These are phyloP conservation scores for Akanthomyces lecanii DNA, from an alignment of 2,329 filamentous ascomycete genomes.

Conservation along the genomic window DNA sequence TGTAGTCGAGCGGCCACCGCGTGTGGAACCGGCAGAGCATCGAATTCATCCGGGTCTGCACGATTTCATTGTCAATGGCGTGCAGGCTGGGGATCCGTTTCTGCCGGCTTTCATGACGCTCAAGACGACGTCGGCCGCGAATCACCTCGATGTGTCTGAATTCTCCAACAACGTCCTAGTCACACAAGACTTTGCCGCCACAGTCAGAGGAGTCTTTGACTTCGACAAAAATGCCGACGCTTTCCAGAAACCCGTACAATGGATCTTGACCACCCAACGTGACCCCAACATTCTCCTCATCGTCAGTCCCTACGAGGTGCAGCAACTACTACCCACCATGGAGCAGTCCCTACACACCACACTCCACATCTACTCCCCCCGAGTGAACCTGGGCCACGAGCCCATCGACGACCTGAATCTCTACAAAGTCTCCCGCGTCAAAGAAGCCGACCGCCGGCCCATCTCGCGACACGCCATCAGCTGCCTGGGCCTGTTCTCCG, in stretches of 20 bases:
- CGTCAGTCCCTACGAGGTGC: slow-evolving; percentile 58
- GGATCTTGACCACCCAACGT: not conserved
- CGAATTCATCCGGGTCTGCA: slow-evolving; percentile 40
- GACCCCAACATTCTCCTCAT: slow-evolving; percentile 39
- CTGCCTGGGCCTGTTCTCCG: slow-evolving; percentile 62
- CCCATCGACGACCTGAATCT: not conserved
- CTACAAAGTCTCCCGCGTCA: not conserved
- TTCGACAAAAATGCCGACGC: not conserved
- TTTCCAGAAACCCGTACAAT: not conserved
- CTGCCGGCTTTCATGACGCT: slow-evolving; percentile 40
- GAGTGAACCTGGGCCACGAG: not conserved
- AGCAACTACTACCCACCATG: slow-evolving; percentile 43
- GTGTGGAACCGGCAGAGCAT: slow-evolving; percentile 38
- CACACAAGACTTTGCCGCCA: not conserved
- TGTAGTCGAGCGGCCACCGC: slow-evolving; percentile 46
- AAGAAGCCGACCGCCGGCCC: too few species aligned
- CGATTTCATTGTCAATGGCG: slow-evolving; percentile 36
- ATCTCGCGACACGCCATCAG: slow-evolving; percentile 18
- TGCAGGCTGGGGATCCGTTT: slow-evolving; percentile 30
- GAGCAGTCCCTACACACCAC: slow-evolving; percentile 27
- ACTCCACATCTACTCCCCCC: slow-evolving; percentile 43
- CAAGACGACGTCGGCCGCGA: slow-evolving; percentile 34
- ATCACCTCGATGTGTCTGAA: not conserved
- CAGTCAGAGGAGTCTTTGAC: not conserved
- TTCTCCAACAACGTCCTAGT: not conserved